These are phyloP conservation scores for Tuber melanosporum DNA, from an alignment of 495 filamentous ascomycete species.

Conservation along the genomic window DNA sequence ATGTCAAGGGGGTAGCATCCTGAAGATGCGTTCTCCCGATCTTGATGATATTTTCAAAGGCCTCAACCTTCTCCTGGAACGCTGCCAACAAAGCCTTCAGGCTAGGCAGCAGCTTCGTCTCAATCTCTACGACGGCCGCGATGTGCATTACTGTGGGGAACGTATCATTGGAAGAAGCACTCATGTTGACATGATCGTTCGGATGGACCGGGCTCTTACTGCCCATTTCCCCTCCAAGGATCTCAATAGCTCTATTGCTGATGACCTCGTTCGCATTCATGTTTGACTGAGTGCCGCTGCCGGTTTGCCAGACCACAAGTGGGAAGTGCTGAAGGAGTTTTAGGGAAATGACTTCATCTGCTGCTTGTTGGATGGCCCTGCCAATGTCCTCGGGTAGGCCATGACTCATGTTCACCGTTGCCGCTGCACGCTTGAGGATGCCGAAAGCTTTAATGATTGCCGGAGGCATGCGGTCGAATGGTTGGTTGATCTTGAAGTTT, in stretches of 20 bases:
- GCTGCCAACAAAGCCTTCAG: constrained; percentile 73
- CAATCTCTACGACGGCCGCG: constrained; percentile 87
- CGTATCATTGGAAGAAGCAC: constrained; percentile 96
- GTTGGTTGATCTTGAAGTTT: constrained; percentile 99
- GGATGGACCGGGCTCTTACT: constrained; percentile 97
- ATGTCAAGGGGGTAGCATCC: constrained; percentile 90
- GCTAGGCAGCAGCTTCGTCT: constrained; percentile 74
- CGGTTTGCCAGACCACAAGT: constrained; percentile 98
- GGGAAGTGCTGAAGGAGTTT: constrained; percentile 98
- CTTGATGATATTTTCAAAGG: constrained; percentile 92
- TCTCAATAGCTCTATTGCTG: constrained; percentile 98
- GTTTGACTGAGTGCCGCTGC: constrained; percentile 97
- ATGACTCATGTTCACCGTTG: constrained; percentile 89
- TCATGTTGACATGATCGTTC: constrained; percentile 99
- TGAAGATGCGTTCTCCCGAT: constrained; percentile 97
- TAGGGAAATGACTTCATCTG: constrained; percentile 83
- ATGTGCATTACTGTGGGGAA: constrained; percentile 99
- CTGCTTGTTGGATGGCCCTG: constrained; percentile 88
- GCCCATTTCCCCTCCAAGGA: constrained; percentile 87
- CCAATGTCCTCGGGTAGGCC: constrained; percentile 92
- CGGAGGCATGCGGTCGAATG: constrained; percentile 95
- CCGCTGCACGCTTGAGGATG: constrained; percentile 94
- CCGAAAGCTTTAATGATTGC: constrained; percentile 89
- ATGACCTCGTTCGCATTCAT: constrained; percentile 99
- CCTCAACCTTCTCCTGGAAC: constrained; percentile 80